Percentiles rank a stretch among this genome's conserved stretches.
Conservation (phyloP, 768 basidiomycete species). For the Psilocybe cyanescens region DNA sequence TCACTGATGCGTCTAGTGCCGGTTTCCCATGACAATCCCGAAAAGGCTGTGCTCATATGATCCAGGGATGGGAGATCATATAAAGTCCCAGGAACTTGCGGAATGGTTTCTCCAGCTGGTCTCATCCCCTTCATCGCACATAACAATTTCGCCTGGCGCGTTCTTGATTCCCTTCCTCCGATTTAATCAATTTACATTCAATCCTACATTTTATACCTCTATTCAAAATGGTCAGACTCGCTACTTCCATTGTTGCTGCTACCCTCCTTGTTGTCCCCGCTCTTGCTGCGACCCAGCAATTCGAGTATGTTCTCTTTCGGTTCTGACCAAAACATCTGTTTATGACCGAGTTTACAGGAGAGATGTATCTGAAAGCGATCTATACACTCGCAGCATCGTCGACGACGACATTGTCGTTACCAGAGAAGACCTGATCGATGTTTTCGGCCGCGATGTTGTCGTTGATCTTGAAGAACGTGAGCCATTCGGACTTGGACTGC, state of each 20-base stretch:
- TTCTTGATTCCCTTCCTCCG: neutral
- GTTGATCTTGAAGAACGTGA: constrained; percentile 13
- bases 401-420: constrained; percentile 8
- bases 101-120: constrained; percentile 15
- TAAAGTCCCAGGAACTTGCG: neutral
- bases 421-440: constrained; percentile 5
- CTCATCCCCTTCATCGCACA: constrained; percentile 3
- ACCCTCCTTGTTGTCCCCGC: constrained; percentile 10
- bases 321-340: too few species aligned
- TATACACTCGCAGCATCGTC: neutral
- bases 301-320: constrained; percentile 3
- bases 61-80: neutral
- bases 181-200: neutral
- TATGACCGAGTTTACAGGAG: neutral
- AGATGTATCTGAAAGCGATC: constrained; percentile 1
- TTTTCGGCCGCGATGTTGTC: constrained; percentile 11
- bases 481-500: neutral
- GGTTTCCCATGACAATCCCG: neutral
- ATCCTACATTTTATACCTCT: neutral
- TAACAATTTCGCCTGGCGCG: neutral
- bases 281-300: constrained; percentile 5
- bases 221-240: constrained; percentile 11
- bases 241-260: constrained; percentile 8
- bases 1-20: neutral
- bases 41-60: neutral